Evolutionary conservation across 441 rosid genomes (phyloP), one percentile per base, ranked within the genome.

Genomic region (Erysimum cheiri): DNA sequence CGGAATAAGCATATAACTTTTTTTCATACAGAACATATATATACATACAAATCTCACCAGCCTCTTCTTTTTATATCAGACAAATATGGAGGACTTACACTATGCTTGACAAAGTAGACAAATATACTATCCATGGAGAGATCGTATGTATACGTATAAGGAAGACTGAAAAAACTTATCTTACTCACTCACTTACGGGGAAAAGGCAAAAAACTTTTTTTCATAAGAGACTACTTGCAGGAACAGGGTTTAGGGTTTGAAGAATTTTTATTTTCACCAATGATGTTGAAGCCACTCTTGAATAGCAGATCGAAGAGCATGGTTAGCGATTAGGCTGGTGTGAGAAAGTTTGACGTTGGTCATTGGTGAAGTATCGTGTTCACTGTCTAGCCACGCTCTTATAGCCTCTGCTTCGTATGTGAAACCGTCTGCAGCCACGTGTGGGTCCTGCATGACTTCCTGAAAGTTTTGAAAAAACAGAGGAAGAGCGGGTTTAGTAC

Each of bases 391-490:
- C 98, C 98, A 94, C 60, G 95, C 96, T 75, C 84, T 85, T 73
- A 94, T 77, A 10, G 98, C 98, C 78, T 88, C 97, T 29, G 92
- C 97, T 81, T 91, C 97, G 4, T 94, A 94, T 0, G 99, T 91
- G 62, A 49, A 91, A 24, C 99, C 99, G 26, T 91, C 99, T 0
- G 97, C 97, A 31, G 97, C 97, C 47, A 94, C 91, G 6, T 86
- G 92, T 14, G 97, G 99, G 74, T 94, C 97, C 81, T 63, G 87
- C 97, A 94, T 94, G 39, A 94, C 86, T 85, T 94, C 99, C 99
- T 94, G 80, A 69, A 71, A 24, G 70, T 71, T 81, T 15, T 24
- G 55, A 10, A 28, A 53, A 61, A 58, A 39, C 35, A 70, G 13
- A 40, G 40, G 14, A 39, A 29, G 28, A 72, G 56, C 11, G 8